Base-by-base conservation (phyloP, 2,329 filamentous ascomycete genomes). In the Chaetomiaceae sp. region DNA sequence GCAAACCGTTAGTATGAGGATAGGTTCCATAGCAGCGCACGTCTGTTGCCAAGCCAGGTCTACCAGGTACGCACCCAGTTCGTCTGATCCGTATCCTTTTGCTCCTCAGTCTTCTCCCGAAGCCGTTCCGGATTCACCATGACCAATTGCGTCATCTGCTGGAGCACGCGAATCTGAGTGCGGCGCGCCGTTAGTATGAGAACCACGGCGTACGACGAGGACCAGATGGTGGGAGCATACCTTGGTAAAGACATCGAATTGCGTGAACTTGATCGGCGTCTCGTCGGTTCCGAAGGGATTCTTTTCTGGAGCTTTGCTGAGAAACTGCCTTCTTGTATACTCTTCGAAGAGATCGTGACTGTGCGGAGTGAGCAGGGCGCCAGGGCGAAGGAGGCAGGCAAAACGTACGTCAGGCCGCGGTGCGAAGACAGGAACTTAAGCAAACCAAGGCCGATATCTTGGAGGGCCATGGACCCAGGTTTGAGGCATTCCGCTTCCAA, bases 401-500 rank as follows among this genome's bases (percentile, higher is more conserved):
- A 23, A 3, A 77, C 87, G 59, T 80, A 96, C 90, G 86, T 95
- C 42, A 97, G 75, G 57, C 91, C 91, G 57, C 91, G 86, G 73
- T 96, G 90, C 54, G 91, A 96, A 27, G 93, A 96, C 44, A 96
- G 85, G 65, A 87, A 90, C 77, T 96, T 96, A 53, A 97, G 81
- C 17, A 97, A 76, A 48, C 87, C 83, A 40, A 99, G 78, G 31
- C 89, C 92, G 60, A 97, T 89, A 50, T 92, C 82, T 54, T 86
- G 74, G 16, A 99, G 76, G 57, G 85, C 79, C 39, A 82, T 78
- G 1, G 91, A 95, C 27, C 82, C 75, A 16, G 86, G 85, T 65
- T 88, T 91, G 30, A 97, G 74, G 65, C 90, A 96, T 72, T 96
- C 91, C 42, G 78, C 78, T 72, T 97, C 93, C 34, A 97, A 76